Conservation (phyloP, 257 asterid genomes). For the Ehretia macrophylla region DNA sequence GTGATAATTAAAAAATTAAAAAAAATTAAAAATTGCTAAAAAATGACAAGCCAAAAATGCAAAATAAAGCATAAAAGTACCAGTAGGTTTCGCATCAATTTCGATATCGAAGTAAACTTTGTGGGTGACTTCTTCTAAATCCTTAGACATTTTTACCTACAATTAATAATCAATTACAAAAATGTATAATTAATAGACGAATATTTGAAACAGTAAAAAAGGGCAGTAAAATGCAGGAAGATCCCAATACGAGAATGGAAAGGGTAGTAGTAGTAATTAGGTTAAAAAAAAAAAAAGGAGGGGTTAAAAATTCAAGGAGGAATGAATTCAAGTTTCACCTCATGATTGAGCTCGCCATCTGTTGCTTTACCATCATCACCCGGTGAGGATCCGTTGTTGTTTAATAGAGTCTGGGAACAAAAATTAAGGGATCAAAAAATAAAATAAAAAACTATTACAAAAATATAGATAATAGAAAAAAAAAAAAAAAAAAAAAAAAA, state of each 20-base stretch:
- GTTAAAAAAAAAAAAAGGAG: background rate
- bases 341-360: constrained; percentile 20
- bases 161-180: constrained; percentile 5
- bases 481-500: constrained; percentile 5
- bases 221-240: background rate
- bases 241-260: too few species aligned
- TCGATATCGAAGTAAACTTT: constrained; percentile 81
- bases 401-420: constrained; percentile 54
- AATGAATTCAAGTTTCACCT: constrained; percentile 27
- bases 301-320: background rate
- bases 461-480: constrained; percentile 1
- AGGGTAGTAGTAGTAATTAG: too few species aligned
- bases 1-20: too few species aligned
- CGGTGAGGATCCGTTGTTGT: constrained; percentile 40
- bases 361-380: constrained; percentile 20
- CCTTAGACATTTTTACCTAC: constrained; percentile 42
- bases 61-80: constrained; percentile 27
- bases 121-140: constrained; percentile 54
- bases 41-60: background rate
- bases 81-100: constrained; percentile 57
- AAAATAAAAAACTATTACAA: background rate
- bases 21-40: too few species aligned
- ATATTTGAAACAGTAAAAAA: too few species aligned
- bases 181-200: background rate
- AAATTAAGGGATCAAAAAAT: constrained; percentile 10